Evolutionary conservation across 306 rosid species (phyloP), one percentile per base, ranked within the genome.

Genomic region (Ceratonia siliqua): DNA sequence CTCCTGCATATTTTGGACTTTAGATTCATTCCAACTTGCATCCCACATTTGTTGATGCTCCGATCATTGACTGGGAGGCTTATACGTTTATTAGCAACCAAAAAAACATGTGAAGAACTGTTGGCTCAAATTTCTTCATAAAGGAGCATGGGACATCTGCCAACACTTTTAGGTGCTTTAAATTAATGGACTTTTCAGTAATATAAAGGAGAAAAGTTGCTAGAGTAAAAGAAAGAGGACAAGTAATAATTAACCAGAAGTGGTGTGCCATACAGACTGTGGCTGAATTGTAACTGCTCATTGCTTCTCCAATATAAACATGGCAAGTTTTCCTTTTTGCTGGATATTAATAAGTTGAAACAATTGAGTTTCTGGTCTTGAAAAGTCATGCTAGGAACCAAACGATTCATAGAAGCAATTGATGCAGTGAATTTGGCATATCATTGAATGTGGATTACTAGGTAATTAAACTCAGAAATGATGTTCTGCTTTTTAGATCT

Each of bases 101-200:
- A 49, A 30, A 21, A 48, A 70, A 14, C 42, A 9, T 52, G 58
- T 50, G 73, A 75, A 75, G 59, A 57, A 35, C 1, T 15, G 10
- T 52, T 75, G 69, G 55, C 3, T 76, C 46, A 68, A 28, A 30
- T 24, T 28, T 56, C 12, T 0, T 43, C 1, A 0, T 14, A 32
- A n/a, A 11, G 70, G 32, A 74, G 54, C 28, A 46, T 49, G 65
- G 27, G 4, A 22, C 33, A 58, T 62, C 67, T 57, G 33, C 64
- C 14, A 18, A 17, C 62, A 35, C 55, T 49, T 77, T 59, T 46
- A n/a, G 55, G 46, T 33, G 24, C 18, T 48, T 24, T 1, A 28
- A 28, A 28, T 28, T 33, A 1, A 14, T 62, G 42, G 50, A 62
- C 45, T 5, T 67, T 67, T 64, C 53, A 14, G 38, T 62, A 49